Percentiles rank a stretch among this genome's conserved stretches.
phyloP scores from a whole-genome alignment of 2,329 filamentous ascomycete genomes.

The Fonsecaea pedrosoi region DNA sequence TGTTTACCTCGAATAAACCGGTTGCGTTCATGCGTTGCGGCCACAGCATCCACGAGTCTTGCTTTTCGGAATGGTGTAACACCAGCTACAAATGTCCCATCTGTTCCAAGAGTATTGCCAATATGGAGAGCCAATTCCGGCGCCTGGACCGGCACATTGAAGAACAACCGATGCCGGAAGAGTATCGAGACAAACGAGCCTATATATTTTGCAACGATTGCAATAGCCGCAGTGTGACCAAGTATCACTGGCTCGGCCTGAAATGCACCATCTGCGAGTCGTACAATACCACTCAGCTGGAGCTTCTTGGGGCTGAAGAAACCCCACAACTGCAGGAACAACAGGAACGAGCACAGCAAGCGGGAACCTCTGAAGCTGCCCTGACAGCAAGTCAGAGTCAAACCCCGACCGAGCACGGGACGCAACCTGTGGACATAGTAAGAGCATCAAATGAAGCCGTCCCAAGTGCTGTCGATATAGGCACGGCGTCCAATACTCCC shows the following conservation, averaged over 20 bases:
- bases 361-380: constrained; percentile 39
- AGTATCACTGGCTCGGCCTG: constrained; percentile 92
- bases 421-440: constrained; percentile 27
- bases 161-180: constrained; percentile 86
- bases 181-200: constrained; percentile 79
- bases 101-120: constrained; percentile 94
- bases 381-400: constrained; percentile 40
- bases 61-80: constrained; percentile 86
- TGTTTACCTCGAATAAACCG: constrained; percentile 87
- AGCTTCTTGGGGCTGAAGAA: constrained; percentile 47
- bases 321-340: constrained; percentile 35
- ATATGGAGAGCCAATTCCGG: constrained; percentile 95
- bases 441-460: constrained; percentile 17
- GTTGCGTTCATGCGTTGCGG: constrained; percentile 96
- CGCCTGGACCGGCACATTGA: constrained; percentile 88
- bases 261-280: constrained; percentile 72
- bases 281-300: constrained; percentile 55
- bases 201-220: constrained; percentile 95
- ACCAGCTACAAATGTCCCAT: constrained; percentile 95
- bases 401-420: constrained; percentile 33
- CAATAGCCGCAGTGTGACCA: constrained; percentile 80
- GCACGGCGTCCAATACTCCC: constrained; percentile 39
- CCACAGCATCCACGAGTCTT: constrained; percentile 91
- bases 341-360: constrained; percentile 39
- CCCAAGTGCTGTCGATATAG: constrained; percentile 32